Base-by-base conservation (phyloP, 257 asterid genomes). In the Gentiana macrophylla region DNA sequence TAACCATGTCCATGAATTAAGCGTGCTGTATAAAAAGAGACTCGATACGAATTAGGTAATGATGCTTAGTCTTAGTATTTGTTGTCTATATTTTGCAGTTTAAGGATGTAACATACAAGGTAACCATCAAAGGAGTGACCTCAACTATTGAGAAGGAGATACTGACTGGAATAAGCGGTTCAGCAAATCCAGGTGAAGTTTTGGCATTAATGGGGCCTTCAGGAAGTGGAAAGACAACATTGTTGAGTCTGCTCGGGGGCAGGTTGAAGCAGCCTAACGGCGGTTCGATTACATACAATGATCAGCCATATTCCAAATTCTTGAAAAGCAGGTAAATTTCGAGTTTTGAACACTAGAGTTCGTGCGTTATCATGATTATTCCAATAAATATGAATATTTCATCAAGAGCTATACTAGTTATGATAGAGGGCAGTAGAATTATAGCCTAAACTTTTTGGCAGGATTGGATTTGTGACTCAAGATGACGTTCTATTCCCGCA, bases 151-250 rank as follows among this genome's bases (percentile, higher is more conserved):
- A 92, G 86, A 88, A 82, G 64, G 89, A 79, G 6, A 84, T 88
- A 57, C 60, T 92, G 49, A 78, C 77, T 61, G 97, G 95, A 56
- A 88, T 92, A 45, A 81, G 68, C 1, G 99, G 99, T 13, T 74
- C 87, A 0, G 94, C 82, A 53, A 81, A 73, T 67, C 99, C 99
- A 1, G 97, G 99, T 12, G 97, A 92, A 65, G 94, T 92, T 56
- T 56, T 92, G 57, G 99, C 99, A 3, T 73, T 92, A 41, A 92
- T 92, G 99, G 99, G 99, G 44, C 99, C 99, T 37, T 92, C 99
- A 3, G 99, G 99, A 55, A 81, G 99, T 52, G 99, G 99, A 46
- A 92, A 92, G 75, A 92, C 99, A 9, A 75, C 99, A 0, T 66
- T 92, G 3, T 80, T 92, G 77, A 84, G 86, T 57, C 65, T 88